These are phyloP conservation scores for Podospora sp. DNA, from an alignment of 495 filamentous ascomycete species.

Conservation along the genomic window DNA sequence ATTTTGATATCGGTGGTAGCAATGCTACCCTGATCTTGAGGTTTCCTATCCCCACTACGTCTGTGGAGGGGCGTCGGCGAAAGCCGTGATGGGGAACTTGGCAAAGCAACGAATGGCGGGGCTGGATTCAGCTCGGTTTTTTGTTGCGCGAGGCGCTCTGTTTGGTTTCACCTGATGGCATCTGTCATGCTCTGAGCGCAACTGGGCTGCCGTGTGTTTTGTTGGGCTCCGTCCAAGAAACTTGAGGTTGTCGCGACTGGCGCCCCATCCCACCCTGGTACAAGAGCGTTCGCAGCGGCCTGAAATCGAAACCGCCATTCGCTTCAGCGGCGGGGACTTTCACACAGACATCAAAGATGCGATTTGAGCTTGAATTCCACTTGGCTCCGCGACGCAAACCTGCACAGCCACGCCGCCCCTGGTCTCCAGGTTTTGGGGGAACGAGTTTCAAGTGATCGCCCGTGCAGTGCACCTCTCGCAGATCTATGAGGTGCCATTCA, in stretches of 20 bases:
- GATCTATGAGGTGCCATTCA: not conserved
- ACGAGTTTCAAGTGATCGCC: slow-evolving; percentile 9
- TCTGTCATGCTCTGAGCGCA: not conserved
- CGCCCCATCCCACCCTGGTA: no score
- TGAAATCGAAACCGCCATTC: not conserved
- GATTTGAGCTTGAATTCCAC: slow-evolving; percentile 2
- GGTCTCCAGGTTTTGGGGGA: not conserved
- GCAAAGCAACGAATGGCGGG: no score
- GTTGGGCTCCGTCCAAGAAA: not conserved
- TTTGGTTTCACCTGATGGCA: not conserved
- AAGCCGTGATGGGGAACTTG: not conserved
- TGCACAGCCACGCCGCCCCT: slow-evolving; percentile 13
- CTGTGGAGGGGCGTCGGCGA: no score
- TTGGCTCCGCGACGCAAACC: slow-evolving; percentile 5
- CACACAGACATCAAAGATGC: not conserved
- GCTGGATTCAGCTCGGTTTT: not conserved
- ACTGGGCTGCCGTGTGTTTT: not conserved
- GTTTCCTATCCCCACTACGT: no score
- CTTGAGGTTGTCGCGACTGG: no score
- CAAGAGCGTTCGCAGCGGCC: no score
- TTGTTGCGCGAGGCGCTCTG: not conserved
- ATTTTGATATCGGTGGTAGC: no score
- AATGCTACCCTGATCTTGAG: no score
- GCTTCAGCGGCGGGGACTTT: not conserved
- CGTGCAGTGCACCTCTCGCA: slow-evolving; percentile 10